phyloP scores from a whole-genome alignment of 371 early-diverging fungal genomes.

The Rhizopus sp. region DNA sequence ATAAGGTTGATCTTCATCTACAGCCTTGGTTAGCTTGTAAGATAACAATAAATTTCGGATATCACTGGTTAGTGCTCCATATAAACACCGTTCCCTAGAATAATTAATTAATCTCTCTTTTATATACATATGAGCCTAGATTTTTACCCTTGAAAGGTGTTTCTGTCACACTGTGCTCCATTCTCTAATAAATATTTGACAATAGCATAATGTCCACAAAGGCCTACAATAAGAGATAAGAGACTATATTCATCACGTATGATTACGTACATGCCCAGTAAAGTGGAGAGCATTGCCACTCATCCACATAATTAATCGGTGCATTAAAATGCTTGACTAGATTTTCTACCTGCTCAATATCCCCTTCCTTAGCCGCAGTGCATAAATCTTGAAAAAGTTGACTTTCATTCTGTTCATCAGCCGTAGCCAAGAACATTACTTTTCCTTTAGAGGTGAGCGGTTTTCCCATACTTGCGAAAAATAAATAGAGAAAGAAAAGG shows the following conservation, averaged over 20 bases:
- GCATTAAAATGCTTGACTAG: constrained; percentile 41
- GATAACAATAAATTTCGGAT: constrained; percentile 35
- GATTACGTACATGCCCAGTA: constrained; percentile 41
- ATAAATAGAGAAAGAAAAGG: background rate
- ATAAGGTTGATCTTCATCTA: constrained; percentile 42
- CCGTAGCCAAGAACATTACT: constrained; percentile 10
- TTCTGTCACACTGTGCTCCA: constrained; percentile 41
- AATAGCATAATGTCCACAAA: constrained; percentile 38
- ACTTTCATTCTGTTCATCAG: constrained; percentile 11
- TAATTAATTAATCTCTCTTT: background rate
- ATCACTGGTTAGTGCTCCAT: constrained; percentile 39
- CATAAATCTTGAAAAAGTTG: constrained; percentile 42
- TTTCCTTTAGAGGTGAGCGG: constrained; percentile 2
- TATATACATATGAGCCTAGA: background rate
- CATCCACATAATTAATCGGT: constrained; percentile 39
- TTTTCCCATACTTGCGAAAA: background rate
- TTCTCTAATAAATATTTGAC: constrained; percentile 30
- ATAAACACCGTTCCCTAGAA: constrained; percentile 40
- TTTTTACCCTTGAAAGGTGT: constrained; percentile 44
- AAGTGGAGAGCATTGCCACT: constrained; percentile 43
- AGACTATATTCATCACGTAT: background rate
- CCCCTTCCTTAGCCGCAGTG: constrained; percentile 38
- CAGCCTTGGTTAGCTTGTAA: constrained; percentile 45
- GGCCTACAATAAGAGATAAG: constrained; percentile 21
- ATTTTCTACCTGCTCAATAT: constrained; percentile 38